Evolutionary conservation across 495 filamentous ascomycete species (phyloP).

Genomic region (Parathielavia hyrcaniae): DNA sequence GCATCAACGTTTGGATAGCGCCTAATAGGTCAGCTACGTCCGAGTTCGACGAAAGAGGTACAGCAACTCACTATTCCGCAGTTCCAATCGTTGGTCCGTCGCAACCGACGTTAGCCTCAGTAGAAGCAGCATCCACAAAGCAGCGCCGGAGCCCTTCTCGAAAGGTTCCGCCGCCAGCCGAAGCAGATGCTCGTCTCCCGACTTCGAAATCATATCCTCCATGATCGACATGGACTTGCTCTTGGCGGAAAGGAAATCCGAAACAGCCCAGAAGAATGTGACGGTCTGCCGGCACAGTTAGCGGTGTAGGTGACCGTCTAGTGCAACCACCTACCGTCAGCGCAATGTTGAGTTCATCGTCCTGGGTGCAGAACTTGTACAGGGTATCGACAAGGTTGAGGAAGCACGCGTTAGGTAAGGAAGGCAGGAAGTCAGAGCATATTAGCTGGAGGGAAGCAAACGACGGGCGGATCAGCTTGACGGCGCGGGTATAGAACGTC

Average conservation of each 20-base stretch:
- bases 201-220: conserved; percentile 44
- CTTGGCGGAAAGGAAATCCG: conserved; percentile 65
- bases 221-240: conserved; percentile 44
- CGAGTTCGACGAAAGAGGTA: not conserved
- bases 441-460: conserved; percentile 87
- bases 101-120: conserved; percentile 69
- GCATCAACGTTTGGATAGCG: conserved; percentile 80
- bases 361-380: conserved; percentile 76
- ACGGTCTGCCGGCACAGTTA: conserved; percentile 56
- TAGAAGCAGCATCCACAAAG: conserved; percentile 82
- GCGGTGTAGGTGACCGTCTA: not conserved
- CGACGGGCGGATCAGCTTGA: conserved; percentile 70
- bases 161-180: conserved; percentile 47
- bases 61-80: conserved; percentile 64
- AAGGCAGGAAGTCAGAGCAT: conserved; percentile 84
- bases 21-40: conserved; percentile 34
- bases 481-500: conserved; percentile 52
- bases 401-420: conserved; percentile 71
- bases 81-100: conserved; percentile 70
- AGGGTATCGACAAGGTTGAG: conserved; percentile 82
- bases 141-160: conserved; percentile 49
- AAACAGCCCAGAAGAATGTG: conserved; percentile 91
- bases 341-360: conserved; percentile 90
- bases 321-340: conserved; percentile 56
- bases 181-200: conserved; percentile 45